phyloP scores from a whole-genome alignment of 441 rosid species.

The Gossypium schwendimanii region DNA sequence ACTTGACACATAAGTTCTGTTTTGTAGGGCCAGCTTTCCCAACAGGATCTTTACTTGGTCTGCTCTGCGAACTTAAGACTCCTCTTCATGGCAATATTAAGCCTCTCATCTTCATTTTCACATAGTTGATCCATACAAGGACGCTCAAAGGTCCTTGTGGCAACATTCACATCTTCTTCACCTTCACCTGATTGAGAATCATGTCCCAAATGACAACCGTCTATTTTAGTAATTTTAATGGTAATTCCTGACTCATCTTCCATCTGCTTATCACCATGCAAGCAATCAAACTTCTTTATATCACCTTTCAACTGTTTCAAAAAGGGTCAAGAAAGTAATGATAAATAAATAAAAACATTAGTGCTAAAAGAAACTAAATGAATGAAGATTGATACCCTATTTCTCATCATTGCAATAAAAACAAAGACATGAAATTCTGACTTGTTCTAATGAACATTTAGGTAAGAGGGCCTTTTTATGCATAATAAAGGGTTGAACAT shows the following conservation, averaged over 20 bases:
- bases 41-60: slow-evolving; percentile 17
- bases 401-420: background rate
- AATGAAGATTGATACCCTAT: background rate
- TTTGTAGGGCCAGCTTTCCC: slow-evolving; percentile 24
- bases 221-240: background rate
- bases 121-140: background rate
- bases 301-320: slow-evolving; percentile 39
- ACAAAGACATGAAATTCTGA: slow-evolving; percentile 7
- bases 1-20: slow-evolving; percentile 44
- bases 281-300: background rate
- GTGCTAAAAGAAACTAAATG: background rate
- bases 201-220: background rate
- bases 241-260: background rate
- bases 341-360: background rate
- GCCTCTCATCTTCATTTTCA: background rate
- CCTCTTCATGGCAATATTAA: background rate
- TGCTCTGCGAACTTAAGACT: slow-evolving; percentile 28
- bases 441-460: slow-evolving; percentile 38
- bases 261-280: background rate
- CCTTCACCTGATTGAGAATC: background rate
- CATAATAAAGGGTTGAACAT: slow-evolving; percentile 33
- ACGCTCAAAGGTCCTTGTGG: background rate
- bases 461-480: slow-evolving; percentile 43
- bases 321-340: slow-evolving; percentile 8
- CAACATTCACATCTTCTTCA: too few species aligned